A percentile compares a stretch with the other conserved stretches of the same genome.
These are phyloP conservation scores for Prunus mongolica DNA, from an alignment of 306 rosid species.

Conservation along the genomic window DNA sequence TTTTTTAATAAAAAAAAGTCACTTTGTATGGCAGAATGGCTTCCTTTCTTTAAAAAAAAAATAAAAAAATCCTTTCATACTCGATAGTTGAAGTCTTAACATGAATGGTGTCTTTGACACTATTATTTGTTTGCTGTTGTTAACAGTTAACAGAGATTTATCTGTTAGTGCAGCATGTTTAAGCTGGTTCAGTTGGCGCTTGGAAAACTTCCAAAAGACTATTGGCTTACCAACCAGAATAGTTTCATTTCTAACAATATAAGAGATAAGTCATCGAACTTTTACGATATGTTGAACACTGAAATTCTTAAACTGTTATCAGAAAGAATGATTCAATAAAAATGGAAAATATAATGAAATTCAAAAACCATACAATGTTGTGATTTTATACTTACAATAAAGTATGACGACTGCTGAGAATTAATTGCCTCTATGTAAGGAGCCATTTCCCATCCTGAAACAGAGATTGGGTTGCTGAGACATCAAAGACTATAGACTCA, in stretches of 20 bases:
- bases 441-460: slow-evolving; percentile 99
- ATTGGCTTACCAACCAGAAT: not conserved
- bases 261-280: not conserved
- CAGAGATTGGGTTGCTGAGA: slow-evolving; percentile 17
- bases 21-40: too few species aligned
- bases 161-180: not conserved
- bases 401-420: slow-evolving; percentile 58
- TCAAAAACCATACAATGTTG: not conserved
- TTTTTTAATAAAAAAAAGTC: too few species aligned
- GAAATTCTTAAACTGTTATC: not conserved
- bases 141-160: not conserved
- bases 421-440: slow-evolving; percentile 94
- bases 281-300: not conserved
- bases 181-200: not conserved
- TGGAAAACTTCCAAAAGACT: not conserved
- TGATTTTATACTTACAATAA: slow-evolving; percentile 47
- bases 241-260: not conserved
- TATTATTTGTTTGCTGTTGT: not conserved
- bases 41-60: too few species aligned
- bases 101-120: too few species aligned
- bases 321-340: not conserved
- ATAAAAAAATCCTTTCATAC: too few species aligned
- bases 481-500: not conserved
- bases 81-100: too few species aligned
- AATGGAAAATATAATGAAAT: not conserved